A percentile compares a stretch with the other conserved stretches of the same genome.
Evolutionary conservation across 805 yeast genomes (phyloP).

Genomic region (Trichomonascus vanleenenianus): DNA sequence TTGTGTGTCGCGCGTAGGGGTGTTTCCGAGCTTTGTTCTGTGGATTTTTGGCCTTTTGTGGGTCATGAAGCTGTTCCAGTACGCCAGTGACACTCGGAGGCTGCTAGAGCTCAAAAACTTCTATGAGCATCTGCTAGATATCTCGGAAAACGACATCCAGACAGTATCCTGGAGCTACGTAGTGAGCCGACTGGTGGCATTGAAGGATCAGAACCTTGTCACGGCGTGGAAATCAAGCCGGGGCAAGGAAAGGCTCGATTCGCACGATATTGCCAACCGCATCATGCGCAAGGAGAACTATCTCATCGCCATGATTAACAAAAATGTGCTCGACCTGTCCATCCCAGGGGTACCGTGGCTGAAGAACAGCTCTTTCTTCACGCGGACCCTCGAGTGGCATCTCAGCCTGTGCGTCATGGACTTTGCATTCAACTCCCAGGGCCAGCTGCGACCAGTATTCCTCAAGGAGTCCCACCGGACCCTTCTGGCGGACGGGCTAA

Average conservation of each 20-base stretch:
- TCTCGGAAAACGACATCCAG: conserved; percentile 76
- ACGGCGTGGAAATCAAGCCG: conserved; percentile 34
- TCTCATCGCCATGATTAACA: conserved; percentile 81
- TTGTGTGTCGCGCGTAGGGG: conserved; percentile 42
- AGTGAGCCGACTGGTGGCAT: conserved; percentile 61
- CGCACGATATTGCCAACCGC: conserved; percentile 91
- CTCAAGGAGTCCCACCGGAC: conserved; percentile 65
- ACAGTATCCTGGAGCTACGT: conserved; percentile 91
- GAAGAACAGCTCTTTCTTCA: conserved; percentile 36
- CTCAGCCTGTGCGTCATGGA: conserved; percentile 81
- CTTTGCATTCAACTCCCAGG: conserved; percentile 73
- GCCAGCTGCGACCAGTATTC: conserved; percentile 67
- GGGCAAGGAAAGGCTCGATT: conserved; percentile 63
- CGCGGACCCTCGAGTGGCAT: conserved; percentile 93
- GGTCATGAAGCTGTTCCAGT: conserved; percentile 32
- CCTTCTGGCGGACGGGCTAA: conserved; percentile 57
- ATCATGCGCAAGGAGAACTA: conserved; percentile 95
- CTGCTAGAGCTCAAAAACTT: conserved; percentile 70
- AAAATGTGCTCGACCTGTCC: conserved; percentile 60
- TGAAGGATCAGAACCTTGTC: conserved; percentile 74
- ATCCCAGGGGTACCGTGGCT: conserved; percentile 36
- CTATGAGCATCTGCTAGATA: conserved; percentile 60
- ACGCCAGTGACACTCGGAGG: conserved; percentile 55
- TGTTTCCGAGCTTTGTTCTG: conserved; percentile 48
- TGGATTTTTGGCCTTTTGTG: conserved; percentile 48